Percentiles rank a stretch among this genome's conserved stretches.
Evolutionary conservation across 2,329 filamentous ascomycete genomes (phyloP).

Genomic region (Colletotrichum tamarilloi): DNA sequence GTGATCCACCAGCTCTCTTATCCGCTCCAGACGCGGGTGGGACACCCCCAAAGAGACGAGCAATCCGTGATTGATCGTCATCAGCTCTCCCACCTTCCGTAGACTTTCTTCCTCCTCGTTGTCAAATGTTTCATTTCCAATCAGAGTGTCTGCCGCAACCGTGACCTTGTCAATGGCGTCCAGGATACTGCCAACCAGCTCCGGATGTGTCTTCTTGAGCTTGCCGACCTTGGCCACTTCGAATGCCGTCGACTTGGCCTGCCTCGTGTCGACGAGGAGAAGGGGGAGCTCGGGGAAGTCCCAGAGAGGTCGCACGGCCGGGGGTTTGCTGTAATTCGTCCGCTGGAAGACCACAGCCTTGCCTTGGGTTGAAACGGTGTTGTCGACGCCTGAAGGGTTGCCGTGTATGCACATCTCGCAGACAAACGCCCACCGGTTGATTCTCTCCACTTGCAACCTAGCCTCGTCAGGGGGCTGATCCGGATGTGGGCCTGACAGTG

Average conservation of each 20-base stretch:
- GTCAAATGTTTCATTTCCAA: slow-evolving; percentile 74
- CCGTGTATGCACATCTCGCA: slow-evolving; percentile 97
- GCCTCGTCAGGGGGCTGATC: slow-evolving; percentile 91
- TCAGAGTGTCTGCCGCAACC: slow-evolving; percentile 62
- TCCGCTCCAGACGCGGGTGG: slow-evolving; percentile 90
- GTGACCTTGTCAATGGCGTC: slow-evolving; percentile 85
- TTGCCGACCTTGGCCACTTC: slow-evolving; percentile 89
- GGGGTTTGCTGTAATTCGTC: slow-evolving; percentile 80
- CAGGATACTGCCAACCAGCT: slow-evolving; percentile 83
- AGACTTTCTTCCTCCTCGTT: slow-evolving; percentile 71
- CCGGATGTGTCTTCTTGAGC: slow-evolving; percentile 77
- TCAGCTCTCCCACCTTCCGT: slow-evolving; percentile 84
- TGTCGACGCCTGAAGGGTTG: slow-evolving; percentile 96
- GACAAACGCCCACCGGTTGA: slow-evolving; percentile 98
- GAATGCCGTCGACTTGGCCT: slow-evolving; percentile 84
- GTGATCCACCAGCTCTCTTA: slow-evolving; percentile 91
- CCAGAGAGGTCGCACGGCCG: slow-evolving; percentile 79
- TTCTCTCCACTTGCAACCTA: slow-evolving; percentile 90
- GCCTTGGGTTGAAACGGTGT: slow-evolving; percentile 92
- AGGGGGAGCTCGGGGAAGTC: slow-evolving; percentile 93
- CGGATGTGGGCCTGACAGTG: slow-evolving; percentile 88
- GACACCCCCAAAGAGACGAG: slow-evolving; percentile 93
- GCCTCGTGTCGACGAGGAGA: slow-evolving; percentile 88
- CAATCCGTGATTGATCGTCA: slow-evolving; percentile 93
- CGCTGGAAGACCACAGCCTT: slow-evolving; percentile 94